Evolutionary conservation across 2,329 filamentous ascomycete genomes (phyloP).

Genomic region (Talaromyces pinophilus): DNA sequence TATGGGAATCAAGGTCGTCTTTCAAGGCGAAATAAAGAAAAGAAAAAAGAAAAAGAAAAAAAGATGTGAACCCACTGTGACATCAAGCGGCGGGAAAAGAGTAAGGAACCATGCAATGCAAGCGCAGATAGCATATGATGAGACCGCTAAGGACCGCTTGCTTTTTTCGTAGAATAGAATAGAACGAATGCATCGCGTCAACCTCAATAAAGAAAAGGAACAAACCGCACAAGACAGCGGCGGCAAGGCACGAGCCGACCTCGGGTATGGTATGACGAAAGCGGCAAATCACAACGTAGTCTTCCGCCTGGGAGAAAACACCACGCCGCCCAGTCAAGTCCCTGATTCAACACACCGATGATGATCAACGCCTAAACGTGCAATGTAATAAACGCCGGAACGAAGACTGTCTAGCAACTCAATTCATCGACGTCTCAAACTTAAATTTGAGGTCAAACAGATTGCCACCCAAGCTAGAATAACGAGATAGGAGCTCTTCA

Average conservation of each 20-base stretch:
- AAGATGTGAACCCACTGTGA: conserved; percentile 21
- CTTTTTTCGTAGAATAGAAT: neutral
- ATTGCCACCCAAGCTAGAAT: conserved; percentile 22
- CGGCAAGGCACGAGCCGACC: neutral
- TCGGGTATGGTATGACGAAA: conserved; percentile 18
- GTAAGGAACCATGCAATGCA: conserved; percentile 12
- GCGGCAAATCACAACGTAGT: conserved; percentile 17
- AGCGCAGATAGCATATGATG: conserved; percentile 1
- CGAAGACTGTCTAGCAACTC: conserved; percentile 16
- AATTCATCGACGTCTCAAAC: conserved; percentile 9
- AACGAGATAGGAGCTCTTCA: conserved; percentile 6
- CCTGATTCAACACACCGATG: conserved; percentile 14
- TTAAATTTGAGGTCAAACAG: conserved; percentile 17
- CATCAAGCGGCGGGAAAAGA: conserved; percentile 17
- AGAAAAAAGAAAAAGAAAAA: conserved; percentile 9
- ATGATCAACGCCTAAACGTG: conserved; percentile 23
- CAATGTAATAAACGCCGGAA: conserved; percentile 22
- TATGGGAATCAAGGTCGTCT: conserved; percentile 4
- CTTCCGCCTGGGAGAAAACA: conserved; percentile 19
- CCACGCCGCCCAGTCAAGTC: conserved; percentile 14
- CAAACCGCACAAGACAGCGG: neutral
- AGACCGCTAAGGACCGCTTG: neutral
- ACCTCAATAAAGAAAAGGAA: neutral
- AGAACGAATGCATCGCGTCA: conserved; percentile 3
- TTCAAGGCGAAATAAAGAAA: conserved; percentile 10